Evolutionary conservation across 192 early-diverging fungal genomes (phyloP), one percentile per base, ranked within the genome.

Genomic region (Tieghemiomyces parasiticus): DNA sequence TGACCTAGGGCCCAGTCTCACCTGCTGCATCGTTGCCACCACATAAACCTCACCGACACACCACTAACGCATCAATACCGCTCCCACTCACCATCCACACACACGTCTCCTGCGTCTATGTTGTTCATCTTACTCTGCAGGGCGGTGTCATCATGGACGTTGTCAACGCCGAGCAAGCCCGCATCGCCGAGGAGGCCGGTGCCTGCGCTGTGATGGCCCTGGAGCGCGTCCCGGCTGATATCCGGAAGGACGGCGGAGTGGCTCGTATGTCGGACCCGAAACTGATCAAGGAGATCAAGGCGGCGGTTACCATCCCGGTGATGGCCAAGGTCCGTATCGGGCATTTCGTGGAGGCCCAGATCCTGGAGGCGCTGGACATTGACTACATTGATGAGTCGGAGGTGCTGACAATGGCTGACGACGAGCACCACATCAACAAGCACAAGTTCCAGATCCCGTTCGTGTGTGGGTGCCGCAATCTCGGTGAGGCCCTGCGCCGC

Each of bases 101-200:
- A n/a, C n/a, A n/a, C n/a, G n/a, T n/a, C n/a, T n/a, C n/a, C n/a
- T n/a, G n/a, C n/a, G n/a, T n/a, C n/a, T n/a, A n/a, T n/a, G n/a
- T n/a, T n/a, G n/a, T n/a, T n/a, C n/a, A n/a, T n/a, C n/a, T n/a
- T n/a, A n/a, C n/a, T 59, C 38, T 51, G 22, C 60, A 91, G 88
- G 93, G 92, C 58, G 96, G 96, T 61, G 95, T 99, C 22, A 97
- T 99, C 72, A 96, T 99, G 93, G 95, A 97, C 74, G 95, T 96
- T 19, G 83, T 94, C 63, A 90, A 97, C 67, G 90, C 84, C 54
- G 92, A 99, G 69, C 94, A 99, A 74, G 95, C 95, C 20, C 76
- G 89, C 44, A 97, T 99, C 66, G 95, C 95, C 53, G 92, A 95
- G 69, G 88, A 90, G 61, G 94, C 94, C 56, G 94, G 94, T 68